Percentiles rank a stretch among this genome's conserved stretches.
Evolutionary conservation across 352 stramenopile species (phyloP).

Genomic region (Globisporangium viniferum): DNA sequence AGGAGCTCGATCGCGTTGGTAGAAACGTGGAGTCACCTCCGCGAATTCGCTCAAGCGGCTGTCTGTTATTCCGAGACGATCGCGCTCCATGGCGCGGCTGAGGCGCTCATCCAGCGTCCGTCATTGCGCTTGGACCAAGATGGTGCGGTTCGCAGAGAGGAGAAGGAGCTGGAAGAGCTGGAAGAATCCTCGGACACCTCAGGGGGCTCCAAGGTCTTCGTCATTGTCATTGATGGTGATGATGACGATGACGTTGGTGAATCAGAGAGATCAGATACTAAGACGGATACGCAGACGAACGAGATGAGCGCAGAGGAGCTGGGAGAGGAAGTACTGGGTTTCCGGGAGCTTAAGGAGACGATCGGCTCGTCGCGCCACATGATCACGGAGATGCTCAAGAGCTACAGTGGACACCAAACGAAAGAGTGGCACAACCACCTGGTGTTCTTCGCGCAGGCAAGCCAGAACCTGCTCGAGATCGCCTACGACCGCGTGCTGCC

Average conservation of each 20-base stretch:
- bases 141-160: not conserved
- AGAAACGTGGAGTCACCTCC: slow-evolving; percentile 15
- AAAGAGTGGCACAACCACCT: slow-evolving; percentile 11
- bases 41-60: slow-evolving; percentile 18
- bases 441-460: slow-evolving; percentile 13
- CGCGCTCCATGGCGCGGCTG: slow-evolving; percentile 37
- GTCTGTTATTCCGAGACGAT: slow-evolving; percentile 36
- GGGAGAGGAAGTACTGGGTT: not conserved
- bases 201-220: not conserved
- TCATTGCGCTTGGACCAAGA: slow-evolving; percentile 20
- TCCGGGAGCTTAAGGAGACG: slow-evolving; percentile 5
- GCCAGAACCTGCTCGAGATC: slow-evolving; percentile 15
- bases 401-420: slow-evolving; percentile 7
- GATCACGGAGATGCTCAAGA: slow-evolving; percentile 8
- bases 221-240: slow-evolving; percentile 1
- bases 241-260: not conserved
- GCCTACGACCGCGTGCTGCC: slow-evolving; percentile 5
- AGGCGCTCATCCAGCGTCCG: slow-evolving; percentile 44
- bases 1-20: not conserved
- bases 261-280: not conserved
- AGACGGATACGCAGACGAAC: not conserved
- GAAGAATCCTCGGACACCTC: not conserved
- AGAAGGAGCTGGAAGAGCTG: not conserved
- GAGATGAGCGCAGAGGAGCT: not conserved
- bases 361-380: slow-evolving; percentile 1